Conservation (phyloP, 2,329 filamentous ascomycete genomes). For the Colletotrichum chrysophilum region DNA sequence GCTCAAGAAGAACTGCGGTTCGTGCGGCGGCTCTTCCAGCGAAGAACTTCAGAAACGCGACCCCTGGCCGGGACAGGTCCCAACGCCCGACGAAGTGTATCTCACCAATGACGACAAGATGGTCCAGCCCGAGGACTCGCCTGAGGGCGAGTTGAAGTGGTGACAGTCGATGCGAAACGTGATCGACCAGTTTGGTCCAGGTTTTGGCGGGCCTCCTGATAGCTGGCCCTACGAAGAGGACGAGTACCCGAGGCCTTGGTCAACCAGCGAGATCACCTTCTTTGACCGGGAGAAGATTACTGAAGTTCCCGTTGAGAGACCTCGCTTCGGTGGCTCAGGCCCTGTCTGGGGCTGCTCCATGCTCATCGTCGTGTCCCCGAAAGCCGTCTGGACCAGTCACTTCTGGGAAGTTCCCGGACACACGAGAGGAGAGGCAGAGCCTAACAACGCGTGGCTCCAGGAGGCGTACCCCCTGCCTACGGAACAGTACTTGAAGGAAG, state of each 20-base stretch:
- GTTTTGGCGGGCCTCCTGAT: neutral
- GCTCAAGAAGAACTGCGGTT: neutral
- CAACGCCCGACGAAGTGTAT: neutral
- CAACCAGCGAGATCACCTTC: neutral
- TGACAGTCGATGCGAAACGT: neutral
- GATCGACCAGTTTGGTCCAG: neutral
- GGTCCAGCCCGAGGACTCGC: neutral
- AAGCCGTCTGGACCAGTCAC: conserved; percentile 16
- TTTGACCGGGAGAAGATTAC: neutral
- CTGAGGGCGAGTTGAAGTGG: neutral
- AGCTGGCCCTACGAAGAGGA: neutral
- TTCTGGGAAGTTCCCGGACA: conserved; percentile 21
- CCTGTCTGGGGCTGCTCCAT: conserved; percentile 21
- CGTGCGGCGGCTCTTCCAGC: neutral
- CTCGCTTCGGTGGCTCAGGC: conserved; percentile 14
- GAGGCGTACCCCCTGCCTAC: neutral
- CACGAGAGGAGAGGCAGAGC: neutral
- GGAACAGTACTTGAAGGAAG: neutral
- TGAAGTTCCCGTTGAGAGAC: neutral
- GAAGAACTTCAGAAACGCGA: neutral
- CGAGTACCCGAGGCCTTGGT: neutral
- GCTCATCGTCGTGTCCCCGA: conserved; percentile 12
- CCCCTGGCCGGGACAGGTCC: neutral
- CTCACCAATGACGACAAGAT: neutral
- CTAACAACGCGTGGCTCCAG: neutral